Evolutionary conservation across 2,329 filamentous ascomycete species (phyloP).

Genomic region (Pyrenophora seminiperda): DNA sequence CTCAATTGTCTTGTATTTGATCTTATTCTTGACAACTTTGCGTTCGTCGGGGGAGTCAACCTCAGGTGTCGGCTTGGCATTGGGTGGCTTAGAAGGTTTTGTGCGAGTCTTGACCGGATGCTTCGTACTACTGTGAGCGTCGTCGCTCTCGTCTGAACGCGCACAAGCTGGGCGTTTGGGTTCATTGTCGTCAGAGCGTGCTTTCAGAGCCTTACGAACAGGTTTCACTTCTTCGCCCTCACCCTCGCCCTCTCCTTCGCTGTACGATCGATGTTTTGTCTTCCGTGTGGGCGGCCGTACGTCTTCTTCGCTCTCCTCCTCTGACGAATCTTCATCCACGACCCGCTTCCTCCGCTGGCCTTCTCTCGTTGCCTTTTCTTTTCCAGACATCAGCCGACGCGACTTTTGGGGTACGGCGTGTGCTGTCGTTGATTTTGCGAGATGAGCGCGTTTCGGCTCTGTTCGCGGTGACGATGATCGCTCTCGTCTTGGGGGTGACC

Average conservation of each 20-base stretch:
- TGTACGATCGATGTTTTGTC: slow-evolving; percentile 40
- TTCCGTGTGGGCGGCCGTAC: slow-evolving; percentile 45
- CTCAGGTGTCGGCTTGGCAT: slow-evolving; percentile 41
- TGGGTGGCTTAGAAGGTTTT: slow-evolving; percentile 32
- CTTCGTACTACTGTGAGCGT: slow-evolving; percentile 32
- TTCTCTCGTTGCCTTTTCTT: slow-evolving; percentile 44
- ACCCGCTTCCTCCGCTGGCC: slow-evolving; percentile 41
- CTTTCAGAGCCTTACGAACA: slow-evolving; percentile 40
- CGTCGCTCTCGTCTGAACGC: slow-evolving; percentile 40
- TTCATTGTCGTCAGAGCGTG: slow-evolving; percentile 39
- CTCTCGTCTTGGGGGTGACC: slow-evolving; percentile 39
- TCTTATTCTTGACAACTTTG: slow-evolving; percentile 38
- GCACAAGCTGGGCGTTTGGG: slow-evolving; percentile 31
- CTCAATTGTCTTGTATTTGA: slow-evolving; percentile 41
- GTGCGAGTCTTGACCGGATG: slow-evolving; percentile 34
- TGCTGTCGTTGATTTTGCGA: slow-evolving; percentile 29
- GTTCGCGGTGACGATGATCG: slow-evolving; percentile 43
- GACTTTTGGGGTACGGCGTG: slow-evolving; percentile 38
- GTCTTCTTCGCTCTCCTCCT: slow-evolving; percentile 46
- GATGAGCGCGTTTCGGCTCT: slow-evolving; percentile 33
- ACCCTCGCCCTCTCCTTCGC: slow-evolving; percentile 20
- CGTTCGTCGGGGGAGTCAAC: slow-evolving; percentile 45
- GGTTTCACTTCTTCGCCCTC: slow-evolving; percentile 40
- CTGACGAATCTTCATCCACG: slow-evolving; percentile 42
- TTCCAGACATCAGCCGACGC: slow-evolving; percentile 43